Base-by-base conservation (phyloP, 495 filamentous ascomycete genomes). In the Neurospora sp. region DNA sequence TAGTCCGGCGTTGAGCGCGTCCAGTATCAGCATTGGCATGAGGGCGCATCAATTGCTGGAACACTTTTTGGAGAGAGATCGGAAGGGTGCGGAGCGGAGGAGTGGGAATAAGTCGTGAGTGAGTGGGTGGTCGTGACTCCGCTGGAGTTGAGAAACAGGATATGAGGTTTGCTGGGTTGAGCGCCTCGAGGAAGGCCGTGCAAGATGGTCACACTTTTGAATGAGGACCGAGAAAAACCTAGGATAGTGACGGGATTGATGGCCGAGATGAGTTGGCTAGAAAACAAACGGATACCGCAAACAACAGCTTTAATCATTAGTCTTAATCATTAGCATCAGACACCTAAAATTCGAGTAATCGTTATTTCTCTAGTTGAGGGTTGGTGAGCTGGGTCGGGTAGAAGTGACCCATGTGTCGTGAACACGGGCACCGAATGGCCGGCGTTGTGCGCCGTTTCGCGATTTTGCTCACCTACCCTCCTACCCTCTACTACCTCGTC, bases 41-140 rank as follows among this genome's bases (percentile, higher is more conserved):
- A 73, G 76, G 20, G 75, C 75, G 22, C 71, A 76, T 37, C 73
- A 76, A 70, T 42, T 78, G 71, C 27, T 78, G 10, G 76, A 76
- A 39, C 72, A 74, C 38, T 78, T 78, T 35, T 41, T 78, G 18
- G 75, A 73, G 70, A 45, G 72, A 22, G 72, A 74, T 61, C 73
- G 68, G 40, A 78, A 70, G 73, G n/a, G 42, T 9, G 5, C 37
- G 69, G 18, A 72, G 69, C 14, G 40, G 35, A 12, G 40, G 9
- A 71, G 18, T 69, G 44, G 40, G 61, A 65, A 39, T 72, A 37
- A 72, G n/a, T n/a, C 20, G 40, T 45, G 65, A 73, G 44, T 14
- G 16, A 45, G 44, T 14, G 16, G 68, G 6, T 68, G 71, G 18
- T 16, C 3, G 41, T 44, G 9, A 14, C 1, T 22, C 4, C 4